These are phyloP conservation scores for Testicularia cyperi DNA, from an alignment of 1,284 basidiomycete species.

Conservation along the genomic window DNA sequence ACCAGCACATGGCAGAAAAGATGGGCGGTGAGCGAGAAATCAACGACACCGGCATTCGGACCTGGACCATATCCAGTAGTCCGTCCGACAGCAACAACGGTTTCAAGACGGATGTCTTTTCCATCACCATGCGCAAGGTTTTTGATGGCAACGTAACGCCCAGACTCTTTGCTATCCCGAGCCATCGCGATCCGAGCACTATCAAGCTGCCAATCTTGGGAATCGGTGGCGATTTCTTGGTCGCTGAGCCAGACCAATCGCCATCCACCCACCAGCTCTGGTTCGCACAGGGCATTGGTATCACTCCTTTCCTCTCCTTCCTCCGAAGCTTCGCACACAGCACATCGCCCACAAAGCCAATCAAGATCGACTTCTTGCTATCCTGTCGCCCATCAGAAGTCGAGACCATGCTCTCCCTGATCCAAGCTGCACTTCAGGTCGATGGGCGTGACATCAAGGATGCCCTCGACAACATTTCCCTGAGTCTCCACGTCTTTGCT, in stretches of 20 bases:
- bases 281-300: conserved; percentile 13
- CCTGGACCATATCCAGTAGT: conserved; percentile 32
- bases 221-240: conserved; percentile 16
- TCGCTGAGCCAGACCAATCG: conserved; percentile 2
- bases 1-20: conserved; percentile 35
- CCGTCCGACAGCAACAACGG: conserved; percentile 1
- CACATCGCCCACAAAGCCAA: not conserved
- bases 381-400: conserved; percentile 15
- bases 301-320: conserved; percentile 25
- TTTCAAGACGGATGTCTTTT: no score
- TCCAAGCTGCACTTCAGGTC: not conserved
- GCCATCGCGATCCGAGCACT: no score
- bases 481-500: no score
- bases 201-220: conserved; percentile 20
- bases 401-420: conserved; percentile 5
- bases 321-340: not conserved
- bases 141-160: conserved; percentile 17
- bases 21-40: conserved; percentile 27
- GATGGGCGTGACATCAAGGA: not conserved
- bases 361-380: conserved; percentile 10
- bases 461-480: no score
- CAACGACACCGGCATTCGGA: conserved; percentile 24
- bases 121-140: conserved; percentile 18
- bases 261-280: conserved; percentile 2
- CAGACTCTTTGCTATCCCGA: conserved; percentile 15